A percentile compares a stretch with the other conserved stretches of the same genome.
Conservation (phyloP, 2,329 filamentous ascomycete genomes). For the Penicillium sclerotiorum region DNA sequence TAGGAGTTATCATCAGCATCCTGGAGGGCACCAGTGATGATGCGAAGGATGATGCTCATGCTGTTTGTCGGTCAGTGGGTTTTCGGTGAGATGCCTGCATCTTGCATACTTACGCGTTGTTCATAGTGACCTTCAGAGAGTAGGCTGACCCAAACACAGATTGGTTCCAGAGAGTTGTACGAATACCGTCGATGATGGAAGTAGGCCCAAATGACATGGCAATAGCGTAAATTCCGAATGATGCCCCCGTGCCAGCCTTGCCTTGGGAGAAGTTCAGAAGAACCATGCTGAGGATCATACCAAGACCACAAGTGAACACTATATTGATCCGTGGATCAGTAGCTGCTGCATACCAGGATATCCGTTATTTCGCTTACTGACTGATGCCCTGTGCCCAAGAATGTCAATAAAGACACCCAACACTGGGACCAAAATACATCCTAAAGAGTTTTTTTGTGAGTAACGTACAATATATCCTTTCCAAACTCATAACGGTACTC, state of each 20-base stretch:
- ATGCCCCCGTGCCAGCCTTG: conserved; percentile 57
- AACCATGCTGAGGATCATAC: conserved; percentile 58
- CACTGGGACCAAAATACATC: conserved; percentile 61
- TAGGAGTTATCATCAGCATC: conserved; percentile 62
- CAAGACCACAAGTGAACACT: conserved; percentile 49
- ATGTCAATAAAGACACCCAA: conserved; percentile 61
- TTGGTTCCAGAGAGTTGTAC: conserved; percentile 62
- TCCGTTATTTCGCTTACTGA: conserved; percentile 34
- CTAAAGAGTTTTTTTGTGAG: no score
- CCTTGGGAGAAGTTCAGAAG: conserved; percentile 57
- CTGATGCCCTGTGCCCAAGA: conserved; percentile 55
- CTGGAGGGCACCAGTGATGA: conserved; percentile 61
- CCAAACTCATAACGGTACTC: not conserved
- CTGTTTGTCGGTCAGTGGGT: conserved; percentile 29
- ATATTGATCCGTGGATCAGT: not conserved
- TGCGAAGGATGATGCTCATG: conserved; percentile 63
- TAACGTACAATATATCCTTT: not conserved
- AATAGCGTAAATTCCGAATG: conserved; percentile 63
- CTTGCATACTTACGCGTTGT: conserved; percentile 51
- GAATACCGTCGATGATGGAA: conserved; percentile 62
- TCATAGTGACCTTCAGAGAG: conserved; percentile 62
- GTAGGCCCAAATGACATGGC: conserved; percentile 60
- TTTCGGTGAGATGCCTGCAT: not conserved
- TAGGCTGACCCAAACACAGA: conserved; percentile 64
- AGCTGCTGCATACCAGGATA: not conserved